A percentile compares a stretch with the other conserved stretches of the same genome.
Evolutionary conservation across 176 grass and related monocot genomes (phyloP).

Genomic region (Carex kokanica): DNA sequence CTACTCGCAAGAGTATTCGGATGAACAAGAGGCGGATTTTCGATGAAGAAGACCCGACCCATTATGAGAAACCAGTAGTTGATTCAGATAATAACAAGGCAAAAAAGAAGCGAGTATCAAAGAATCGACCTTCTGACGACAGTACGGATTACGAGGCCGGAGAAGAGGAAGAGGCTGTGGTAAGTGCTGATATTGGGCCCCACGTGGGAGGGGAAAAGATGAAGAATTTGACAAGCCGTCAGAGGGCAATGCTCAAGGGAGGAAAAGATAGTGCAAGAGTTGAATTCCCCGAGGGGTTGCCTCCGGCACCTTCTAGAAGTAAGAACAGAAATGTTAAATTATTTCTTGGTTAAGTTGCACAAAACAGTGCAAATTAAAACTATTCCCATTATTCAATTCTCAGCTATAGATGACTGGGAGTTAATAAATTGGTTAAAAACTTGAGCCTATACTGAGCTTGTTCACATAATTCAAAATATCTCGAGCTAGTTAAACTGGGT

Average conservation of each 20-base stretch:
- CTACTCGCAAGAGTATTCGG: constrained; percentile 70
- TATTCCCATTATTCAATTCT: neutral
- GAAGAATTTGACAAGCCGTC: constrained; percentile 63
- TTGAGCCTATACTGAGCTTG: neutral
- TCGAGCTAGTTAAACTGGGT: neutral
- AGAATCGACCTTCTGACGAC: constrained; percentile 23
- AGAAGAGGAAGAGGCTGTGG: constrained; percentile 43
- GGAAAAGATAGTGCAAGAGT: constrained; percentile 50
- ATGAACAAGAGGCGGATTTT: constrained; percentile 44
- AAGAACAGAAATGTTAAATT: constrained; percentile 4
- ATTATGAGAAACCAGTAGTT: constrained; percentile 31
- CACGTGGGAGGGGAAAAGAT: constrained; percentile 56
- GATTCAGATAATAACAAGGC: constrained; percentile 38
- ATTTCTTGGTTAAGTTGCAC: neutral
- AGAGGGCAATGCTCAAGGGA: constrained; percentile 77
- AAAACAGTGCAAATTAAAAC: neutral
- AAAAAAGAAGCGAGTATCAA: constrained; percentile 51
- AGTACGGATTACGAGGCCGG: constrained; percentile 55
- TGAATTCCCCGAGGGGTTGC: constrained; percentile 84
- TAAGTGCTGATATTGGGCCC: constrained; percentile 38
- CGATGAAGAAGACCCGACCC: constrained; percentile 50
- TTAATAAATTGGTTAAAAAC: neutral
- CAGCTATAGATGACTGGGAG: neutral
- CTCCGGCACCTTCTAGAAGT: constrained; percentile 88
- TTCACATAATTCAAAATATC: neutral